Evolutionary conservation across 495 filamentous ascomycete genomes (phyloP), one percentile per base, ranked within the genome.

Genomic region (Xylaria acuta): DNA sequence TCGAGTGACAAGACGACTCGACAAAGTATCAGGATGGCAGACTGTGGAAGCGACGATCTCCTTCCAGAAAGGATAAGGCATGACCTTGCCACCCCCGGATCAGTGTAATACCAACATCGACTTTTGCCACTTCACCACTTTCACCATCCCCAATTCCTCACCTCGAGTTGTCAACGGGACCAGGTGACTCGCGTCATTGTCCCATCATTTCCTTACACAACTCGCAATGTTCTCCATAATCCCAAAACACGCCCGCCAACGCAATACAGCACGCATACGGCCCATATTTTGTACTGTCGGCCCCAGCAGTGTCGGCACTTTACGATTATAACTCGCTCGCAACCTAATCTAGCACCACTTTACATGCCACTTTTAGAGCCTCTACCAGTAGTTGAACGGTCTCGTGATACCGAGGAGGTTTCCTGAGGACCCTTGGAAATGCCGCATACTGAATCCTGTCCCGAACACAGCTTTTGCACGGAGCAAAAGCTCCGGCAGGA

Each of bases 41-140:
- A 30, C 22, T 27, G 25, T 56, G 25, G 7, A 60, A 22, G 58
- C 18, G 36, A 51, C 49, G 34, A 54, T 67, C 65, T 54, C 49
- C 49, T 67, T 27, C 65, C 65, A 30, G 22, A 67, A 54, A 1
- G 22, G 65, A 40, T 20, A 36, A 56, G 47, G 49, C 65, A 49
- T 56, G 49, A 56, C 65, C 65, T 67, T 53, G 64, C 64, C 64
- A 67, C 64, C 45, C 63, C 25, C 8, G 11, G 32, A n/a, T 9
- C n/a, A 40, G 58, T 36, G 32, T 12, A 30, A 60, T 60, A 9
- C 34, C 58, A 20, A 60, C 34, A 36, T 32, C 43, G 16, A 53
- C 32, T 67, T 64, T 67, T 43, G 64, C 64, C 64, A 67, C 63
- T 51, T 36, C 40, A 65, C 20, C 43, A 47, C 62, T 49, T 49